Base-by-base conservation (phyloP, 2,329 filamentous ascomycete genomes). In the Aspergillus vadensis region DNA sequence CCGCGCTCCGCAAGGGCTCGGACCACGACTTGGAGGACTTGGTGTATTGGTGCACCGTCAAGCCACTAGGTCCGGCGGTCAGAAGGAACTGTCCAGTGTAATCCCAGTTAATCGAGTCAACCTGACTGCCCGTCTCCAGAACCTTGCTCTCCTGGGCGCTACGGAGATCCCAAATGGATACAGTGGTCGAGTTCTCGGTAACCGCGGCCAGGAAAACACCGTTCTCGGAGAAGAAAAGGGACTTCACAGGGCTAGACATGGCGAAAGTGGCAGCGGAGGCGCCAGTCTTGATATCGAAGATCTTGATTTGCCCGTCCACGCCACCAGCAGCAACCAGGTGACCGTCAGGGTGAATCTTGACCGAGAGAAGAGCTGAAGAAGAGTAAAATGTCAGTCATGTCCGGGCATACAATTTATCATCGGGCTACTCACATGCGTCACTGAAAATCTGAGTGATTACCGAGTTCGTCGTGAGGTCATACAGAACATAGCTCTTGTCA, bases 321-420 rank as follows among this genome's bases (percentile, higher is more conserved):
- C 90, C 91, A 64, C 94, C 95, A 2, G 89, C 90, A 41, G 92
- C 94, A 69, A 98, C 87, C 5, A 99, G 84, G 73, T 97, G 91
- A n/a, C 95, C 95, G 72, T 99, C 95, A 6, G 96, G 95, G 74
- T 99, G 95, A 83, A 99, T 98, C 36, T 89, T 86, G 65, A 88
- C 90, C 54, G 88, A 86, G 1, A 90, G 91, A 49, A 96, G 81
- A 62, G 88, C 91, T 90, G 72, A 10, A 41, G 23, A 27, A 56
- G 10, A 56, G 70, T 77, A 70, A 21, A 63, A 58, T 6, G 51
- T 52, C 7, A 30, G 15, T 6, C 30, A 27, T 43, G 60, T 12
- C 4, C 7, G 3, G 32, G 58, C 17, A 30, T 21, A 54, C 69
- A 61, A 68, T 17, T 4, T 5, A 62, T 44, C 15, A 9, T 9